phyloP scores from a whole-genome alignment of 257 asterid species.

The Buddleja alternifolia region DNA sequence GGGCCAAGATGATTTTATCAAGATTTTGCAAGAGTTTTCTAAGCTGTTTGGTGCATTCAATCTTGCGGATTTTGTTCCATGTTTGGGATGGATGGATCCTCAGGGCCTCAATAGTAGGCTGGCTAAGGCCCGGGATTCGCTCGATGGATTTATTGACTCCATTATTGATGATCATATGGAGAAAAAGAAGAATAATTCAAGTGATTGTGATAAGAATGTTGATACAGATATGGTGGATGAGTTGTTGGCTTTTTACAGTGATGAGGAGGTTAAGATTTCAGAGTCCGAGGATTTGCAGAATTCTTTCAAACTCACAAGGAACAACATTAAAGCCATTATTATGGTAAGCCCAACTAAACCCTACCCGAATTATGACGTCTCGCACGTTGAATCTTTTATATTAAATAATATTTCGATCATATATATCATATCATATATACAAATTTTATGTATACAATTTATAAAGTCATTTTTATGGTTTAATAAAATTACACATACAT shows the following conservation, averaged over 20 bases:
- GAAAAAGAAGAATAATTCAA: conserved; percentile 32
- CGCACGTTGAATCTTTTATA: no score
- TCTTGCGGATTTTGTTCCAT: conserved; percentile 72
- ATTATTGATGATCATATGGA: conserved; percentile 70
- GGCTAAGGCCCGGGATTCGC: conserved; percentile 65
- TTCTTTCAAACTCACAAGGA: conserved; percentile 58
- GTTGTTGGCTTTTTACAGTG: conserved; percentile 61
- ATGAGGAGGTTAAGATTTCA: conserved; percentile 37
- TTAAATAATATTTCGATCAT: no score
- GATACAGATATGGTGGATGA: conserved; percentile 88
- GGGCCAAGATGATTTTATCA: conserved; percentile 69
- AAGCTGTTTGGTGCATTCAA: conserved; percentile 78
- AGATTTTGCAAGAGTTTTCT: conserved; percentile 75
- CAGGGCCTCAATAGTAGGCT: conserved; percentile 59
- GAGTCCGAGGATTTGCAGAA: conserved; percentile 62
- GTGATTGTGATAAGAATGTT: background rate
- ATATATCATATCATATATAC: no score
- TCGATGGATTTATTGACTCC: conserved; percentile 71
- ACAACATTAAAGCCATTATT: conserved; percentile 81
- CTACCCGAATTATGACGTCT: no score
- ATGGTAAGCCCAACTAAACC: conserved; percentile 51
- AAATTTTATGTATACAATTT: no score
- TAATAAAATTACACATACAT: no score
- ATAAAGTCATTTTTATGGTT: no score
- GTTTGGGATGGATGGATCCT: conserved; percentile 59